These are phyloP conservation scores for Apiospora koreana DNA, from an alignment of 2,329 filamentous ascomycete genomes.

Conservation along the genomic window DNA sequence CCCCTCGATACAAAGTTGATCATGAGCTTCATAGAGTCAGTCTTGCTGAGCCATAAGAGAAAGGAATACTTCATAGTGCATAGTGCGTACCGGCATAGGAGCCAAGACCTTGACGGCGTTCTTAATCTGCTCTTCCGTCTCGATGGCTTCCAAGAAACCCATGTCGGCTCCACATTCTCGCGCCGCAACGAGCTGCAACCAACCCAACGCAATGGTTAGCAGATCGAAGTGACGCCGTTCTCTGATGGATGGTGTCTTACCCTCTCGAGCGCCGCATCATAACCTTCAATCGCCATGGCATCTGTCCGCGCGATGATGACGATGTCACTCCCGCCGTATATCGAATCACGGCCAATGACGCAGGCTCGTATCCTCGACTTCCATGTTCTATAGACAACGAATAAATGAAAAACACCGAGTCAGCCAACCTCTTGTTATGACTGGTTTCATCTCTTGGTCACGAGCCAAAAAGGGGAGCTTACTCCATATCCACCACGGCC, in stretches of 20 bases:
- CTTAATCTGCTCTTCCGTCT: constrained; percentile 16
- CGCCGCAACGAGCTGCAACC: constrained; percentile 8
- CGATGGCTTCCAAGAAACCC: constrained; percentile 15
- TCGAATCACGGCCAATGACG: constrained; percentile 34
- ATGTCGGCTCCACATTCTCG: constrained; percentile 16
- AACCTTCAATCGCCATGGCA: constrained; percentile 10
- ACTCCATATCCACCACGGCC: constrained; percentile 33
- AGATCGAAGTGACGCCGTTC: not conserved
- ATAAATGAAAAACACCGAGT: no score
- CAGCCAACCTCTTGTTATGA: no score
- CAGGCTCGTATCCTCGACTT: constrained; percentile 14
- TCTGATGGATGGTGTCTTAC: not conserved
- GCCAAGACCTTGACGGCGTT: constrained; percentile 11
- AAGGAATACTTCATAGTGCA: no score
- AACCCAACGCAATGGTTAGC: not conserved
- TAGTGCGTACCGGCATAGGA: constrained; percentile 12
- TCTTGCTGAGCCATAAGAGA: no score
- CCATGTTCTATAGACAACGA: constrained; percentile 11
- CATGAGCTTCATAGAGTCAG: constrained; percentile 10
- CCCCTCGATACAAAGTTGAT: constrained; percentile 15
- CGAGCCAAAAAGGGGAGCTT: constrained; percentile 14
- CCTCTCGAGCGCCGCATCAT: constrained; percentile 11
- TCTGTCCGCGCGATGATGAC: constrained; percentile 63
- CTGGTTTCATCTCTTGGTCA: no score
- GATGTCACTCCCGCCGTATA: constrained; percentile 45